Base-by-base conservation (phyloP, 306 rosid species). In the Vigna mungo region DNA sequence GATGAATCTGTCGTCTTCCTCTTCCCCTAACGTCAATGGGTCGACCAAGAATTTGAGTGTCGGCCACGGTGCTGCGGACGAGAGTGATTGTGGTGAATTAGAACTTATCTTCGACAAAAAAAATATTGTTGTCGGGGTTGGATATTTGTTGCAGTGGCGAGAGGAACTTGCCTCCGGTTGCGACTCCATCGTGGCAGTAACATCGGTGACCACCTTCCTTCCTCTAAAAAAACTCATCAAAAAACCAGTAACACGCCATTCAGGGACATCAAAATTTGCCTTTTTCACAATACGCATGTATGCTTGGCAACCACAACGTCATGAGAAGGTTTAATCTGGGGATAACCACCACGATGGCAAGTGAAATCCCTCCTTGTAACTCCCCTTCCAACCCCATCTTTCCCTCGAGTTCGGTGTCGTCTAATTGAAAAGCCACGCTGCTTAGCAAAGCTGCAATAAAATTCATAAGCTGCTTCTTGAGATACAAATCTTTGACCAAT, bases 221-320 rank as follows among this genome's bases (percentile, higher is more conserved):
- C 21, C 21, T 20, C 21, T 20, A 0, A 20, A 20, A 20, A 20
- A 20, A 20, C 21, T 20, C 21, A 20, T 20, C 21, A 20, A 20
- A 74, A 93, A 93, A 18, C 96, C 97, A n/a, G 94, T 90, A 60
- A 93, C 85, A 47, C 96, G 96, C 97, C 97, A 93, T 84, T 90
- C 97, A 41, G 96, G 93, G 65, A 90, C 90, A 74, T 93, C 97
- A 86, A 88, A 89, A 68, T 85, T 92, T n/a, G 89, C 84, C 75
- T 87, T 85, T 80, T 89, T 93, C 47, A 93, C 97, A 74, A 93
- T 90, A 25, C 97, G 92, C 90, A 93, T 67, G 68, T 87, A 90
- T 53, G 97, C 96, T 69, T 87, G 94, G 51, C 97, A 93, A 32
- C 97, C 97, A 53, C 96, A 93, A 52, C 94, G 72, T 92, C 94